Base-by-base conservation (phyloP, 169 alveolate species). In the Eimeria necatrix region DNA sequence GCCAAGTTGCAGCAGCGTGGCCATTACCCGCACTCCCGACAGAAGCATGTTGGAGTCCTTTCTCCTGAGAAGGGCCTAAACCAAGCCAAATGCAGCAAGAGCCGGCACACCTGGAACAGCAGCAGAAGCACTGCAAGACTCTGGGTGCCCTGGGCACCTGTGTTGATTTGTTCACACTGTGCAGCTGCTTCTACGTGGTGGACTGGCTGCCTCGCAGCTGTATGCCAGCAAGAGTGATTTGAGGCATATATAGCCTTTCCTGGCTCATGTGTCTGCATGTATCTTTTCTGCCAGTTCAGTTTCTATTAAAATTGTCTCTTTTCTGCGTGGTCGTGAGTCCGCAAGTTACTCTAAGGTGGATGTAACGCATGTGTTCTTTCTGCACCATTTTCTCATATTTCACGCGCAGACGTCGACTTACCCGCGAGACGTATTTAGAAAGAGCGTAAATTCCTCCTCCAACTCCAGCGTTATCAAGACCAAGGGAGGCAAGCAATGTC, bases 1-100 rank as follows among this genome's bases (percentile, higher is more conserved):
- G 48, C 89, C 89, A 9, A 80, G 70, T 68, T 80, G 71, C 68
- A 80, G 71, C 89, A 80, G 70, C 4, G 70, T 71, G 8, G 70
- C 89, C 61, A 80, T 49, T 48, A 80, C 89, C 20, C 70, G 61
- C 14, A 80, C 14, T 24, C 70, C 48, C 5, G 71, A 48, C 48
- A 48, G 71, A 51, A 80, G 89, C 89, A 80, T n/a, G 16, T n/a
- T 18, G n/a, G 89, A 61, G 24, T 48, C 70, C 70, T 0, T 49
- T 14, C 60, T 24, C 49, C 49, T 18, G 41, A 80, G 71, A 20
- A 80, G 89, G 48, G 89, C 89, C 89, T 80, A 68, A 24, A 51
- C 48, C 46, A n/a, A 46, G 46, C 68, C 14, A 46, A 7, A 4
- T 12, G 46, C 85, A 26, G 60, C 85, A 74, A 14, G 18, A 74